Evolutionary conservation across 345 rosid species (phyloP), one percentile per base, ranked within the genome.

Genomic region (Clausena lansium): DNA sequence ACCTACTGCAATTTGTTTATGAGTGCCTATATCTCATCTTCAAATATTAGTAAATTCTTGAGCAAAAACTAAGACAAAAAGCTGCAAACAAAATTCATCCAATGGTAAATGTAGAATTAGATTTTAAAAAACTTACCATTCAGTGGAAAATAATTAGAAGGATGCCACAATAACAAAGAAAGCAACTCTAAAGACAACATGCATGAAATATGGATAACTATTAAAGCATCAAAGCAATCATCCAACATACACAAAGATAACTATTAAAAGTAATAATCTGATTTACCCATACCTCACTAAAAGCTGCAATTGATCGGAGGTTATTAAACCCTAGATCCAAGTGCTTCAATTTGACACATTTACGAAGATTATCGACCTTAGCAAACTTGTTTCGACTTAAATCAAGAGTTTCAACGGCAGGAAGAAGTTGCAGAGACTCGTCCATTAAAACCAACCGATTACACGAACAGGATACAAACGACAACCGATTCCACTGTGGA

Each of bases 301-400:
- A 92, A 62, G 89, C 87, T 67, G 90, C 79, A 76, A 91, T 81
- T 52, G 94, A 83, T 81, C 94, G 81, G 76, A 96, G 87, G 78
- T 89, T 86, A 88, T 96, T 96, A 89, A 96, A 96, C 54, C 98
- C 99, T 41, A 96, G 94, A 86, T 96, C 99, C 83, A 96, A 84
- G 83, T 92, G 89, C 90, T 92, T 96, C 87, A 96, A 75, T 81
- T 89, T 94, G 80, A 83, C 75, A 81, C 98, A 94, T 73, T 82
- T 92, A 71, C 92, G 84, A 70, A 96, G 94, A 87, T 91, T 92
- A 90, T 93, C 95, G 81, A 94, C 89, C 87, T 91, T 96, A 1
- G 95, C 85, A 78, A 96, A 89, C 91, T 87, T 92, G 89, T 96
- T 96, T 77, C 99, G 87, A 81, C 99, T 96, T 81, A 96, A 89